Evolutionary conservation across 768 basidiomycete genomes (phyloP), one percentile per base, ranked within the genome.

Genomic region (Lactifluus hygrophoroides): DNA sequence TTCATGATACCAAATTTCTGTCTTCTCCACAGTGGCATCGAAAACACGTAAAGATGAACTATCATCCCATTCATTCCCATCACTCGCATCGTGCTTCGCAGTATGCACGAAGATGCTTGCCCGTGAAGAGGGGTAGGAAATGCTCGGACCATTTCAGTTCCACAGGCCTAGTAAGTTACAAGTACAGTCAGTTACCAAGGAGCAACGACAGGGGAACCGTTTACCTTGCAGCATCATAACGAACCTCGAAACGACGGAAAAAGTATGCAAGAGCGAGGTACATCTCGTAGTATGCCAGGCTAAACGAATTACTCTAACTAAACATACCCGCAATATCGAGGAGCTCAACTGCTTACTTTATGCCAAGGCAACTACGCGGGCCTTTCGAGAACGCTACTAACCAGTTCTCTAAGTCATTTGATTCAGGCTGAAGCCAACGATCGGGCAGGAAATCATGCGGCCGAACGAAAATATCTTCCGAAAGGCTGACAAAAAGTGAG

Each of bases 191-290:
- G 17, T 32, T 16, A 25, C 19, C 4, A 5, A 32, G 32, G 32
- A 10, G 32, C 5, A 5, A 10, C 10, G 32, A 32, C n/a, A 32
- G 32, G 19, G 21, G 27, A 1, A 23, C 32, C 11, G 35, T n/a
- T 8, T 5, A 2, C 17, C 0, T 11, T 32, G 45, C 14, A 14
- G 7, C 14, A 40, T 62, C 56, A 7, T 60, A 17, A 30, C 40
- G 32, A 56, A 67, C 51, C 27, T 65, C 58, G 10, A 67, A 52
- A 21, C 62, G 66, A 17, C 66, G 64, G 34, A 67, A 62, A 16
- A 67, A 6, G 14, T 67, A 32, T 13, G 57, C 66, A 17, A 67
- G 44, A 3, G 60, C 21, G 19, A 67, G 54, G 46, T 66, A 59
- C 5, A 67, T 40, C 43, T 65, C 58, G 51, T 57, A 58, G 52